Evolutionary conservation across 768 basidiomycete species (phyloP).

Genomic region (Leucogyrophana mollusca): DNA sequence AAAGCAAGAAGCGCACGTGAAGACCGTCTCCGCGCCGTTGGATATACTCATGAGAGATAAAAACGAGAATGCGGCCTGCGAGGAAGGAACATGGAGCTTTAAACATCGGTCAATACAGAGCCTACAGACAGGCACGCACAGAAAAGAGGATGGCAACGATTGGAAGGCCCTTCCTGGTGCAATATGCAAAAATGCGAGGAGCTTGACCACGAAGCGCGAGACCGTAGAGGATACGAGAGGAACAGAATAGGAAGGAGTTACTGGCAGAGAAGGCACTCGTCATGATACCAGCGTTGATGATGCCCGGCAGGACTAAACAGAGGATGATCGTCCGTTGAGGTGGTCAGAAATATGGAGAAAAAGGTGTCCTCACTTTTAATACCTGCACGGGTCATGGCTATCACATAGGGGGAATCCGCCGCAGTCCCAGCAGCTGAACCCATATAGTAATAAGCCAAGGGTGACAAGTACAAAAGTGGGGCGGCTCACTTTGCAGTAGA

Average conservation of each 20-base stretch:
- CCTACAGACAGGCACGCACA: slow-evolving; percentile 12
- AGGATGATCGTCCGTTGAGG: neutral
- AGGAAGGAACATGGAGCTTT: neutral
- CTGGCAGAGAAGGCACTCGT: slow-evolving; percentile 73
- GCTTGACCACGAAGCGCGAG: slow-evolving; percentile 50
- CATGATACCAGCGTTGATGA: slow-evolving; percentile 73
- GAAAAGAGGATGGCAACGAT: slow-evolving; percentile 31
- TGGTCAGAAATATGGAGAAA: slow-evolving; percentile 22
- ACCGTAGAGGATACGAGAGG: slow-evolving; percentile 40
- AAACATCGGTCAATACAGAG: no score
- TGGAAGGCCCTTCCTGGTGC: slow-evolving; percentile 53
- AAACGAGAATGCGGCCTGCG: slow-evolving; percentile 39
- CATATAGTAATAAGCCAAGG: slow-evolving; percentile 40
- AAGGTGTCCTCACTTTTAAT: slow-evolving; percentile 48
- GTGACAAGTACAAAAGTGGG: neutral
- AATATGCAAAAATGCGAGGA: slow-evolving; percentile 47
- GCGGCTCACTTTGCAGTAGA: slow-evolving; percentile 41
- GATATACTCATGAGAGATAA: slow-evolving; percentile 68
- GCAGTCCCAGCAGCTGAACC: slow-evolving; percentile 50
- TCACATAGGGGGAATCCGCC: slow-evolving; percentile 77
- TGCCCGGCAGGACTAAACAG: slow-evolving; percentile 49
- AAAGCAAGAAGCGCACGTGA: slow-evolving; percentile 16
- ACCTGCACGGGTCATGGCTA: slow-evolving; percentile 69
- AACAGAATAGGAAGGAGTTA: slow-evolving; percentile 60
- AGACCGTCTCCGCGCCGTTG: slow-evolving; percentile 43